These are phyloP conservation scores for Saccharomyces hybrid DNA, from an alignment of 1,139 yeast genomes.

Conservation along the genomic window DNA sequence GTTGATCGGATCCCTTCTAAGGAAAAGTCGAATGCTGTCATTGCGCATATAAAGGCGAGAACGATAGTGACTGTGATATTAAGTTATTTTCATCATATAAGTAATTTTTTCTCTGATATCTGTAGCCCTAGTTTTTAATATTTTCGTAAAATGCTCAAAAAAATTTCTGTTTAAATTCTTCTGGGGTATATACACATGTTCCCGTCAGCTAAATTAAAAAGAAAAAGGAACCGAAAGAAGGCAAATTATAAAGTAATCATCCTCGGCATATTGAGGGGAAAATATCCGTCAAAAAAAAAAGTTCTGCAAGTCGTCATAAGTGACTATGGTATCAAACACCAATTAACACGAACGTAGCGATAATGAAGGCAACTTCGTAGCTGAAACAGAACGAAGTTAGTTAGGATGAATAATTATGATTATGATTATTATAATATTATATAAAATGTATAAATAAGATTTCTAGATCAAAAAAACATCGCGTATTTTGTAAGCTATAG, in stretches of 20 bases:
- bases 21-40: no score
- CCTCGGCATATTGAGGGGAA: background rate
- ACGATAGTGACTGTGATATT: no score
- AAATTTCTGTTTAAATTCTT: background rate
- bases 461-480: background rate
- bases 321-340: background rate
- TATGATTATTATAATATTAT: background rate
- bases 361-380: background rate
- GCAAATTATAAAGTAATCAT: background rate
- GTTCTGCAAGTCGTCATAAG: background rate
- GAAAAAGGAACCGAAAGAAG: background rate
- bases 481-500: background rate
- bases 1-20: no score
- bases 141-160: background rate
- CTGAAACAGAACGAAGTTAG: background rate
- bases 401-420: background rate
- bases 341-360: background rate
- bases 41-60: no score
- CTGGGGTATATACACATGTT: background rate
- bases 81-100: no score
- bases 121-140: no score
- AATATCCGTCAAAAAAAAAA: background rate
- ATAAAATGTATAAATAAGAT: background rate
- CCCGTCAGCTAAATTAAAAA: background rate
- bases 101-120: no score